Base-by-base conservation (phyloP, 2,329 filamentous ascomycete species). In the Rachicladosporium sp. region DNA sequence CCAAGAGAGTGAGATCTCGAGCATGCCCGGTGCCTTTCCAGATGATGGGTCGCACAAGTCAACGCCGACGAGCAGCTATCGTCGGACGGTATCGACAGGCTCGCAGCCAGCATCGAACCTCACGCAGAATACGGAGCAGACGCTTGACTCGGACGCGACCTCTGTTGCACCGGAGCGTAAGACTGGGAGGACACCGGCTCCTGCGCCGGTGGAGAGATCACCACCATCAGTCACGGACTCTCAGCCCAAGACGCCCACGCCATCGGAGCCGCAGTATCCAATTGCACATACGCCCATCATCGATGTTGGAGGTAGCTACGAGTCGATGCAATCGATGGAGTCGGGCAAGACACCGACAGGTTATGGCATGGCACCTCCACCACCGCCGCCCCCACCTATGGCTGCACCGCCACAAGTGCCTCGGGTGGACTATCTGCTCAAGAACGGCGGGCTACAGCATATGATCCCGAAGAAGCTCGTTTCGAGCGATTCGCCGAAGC, bases 391-490 rank as follows among this genome's bases (percentile, higher is more conserved):
- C 1, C 78, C 82, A 1, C 74, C 86, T 6, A 73, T 78, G 49
- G 66, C 78, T 37, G 49, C 71, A 31, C 69, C 74, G 29, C 69
- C 80, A 33, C 78, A 86, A 31, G 72, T 79, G 9, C 89, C 89
- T 1, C 76, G 84, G 44, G 87, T 96, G 11, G 89, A 96, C 57
- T 96, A 96, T 57, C 69, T 96, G 11, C 71, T 95, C 40, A 85
- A 91, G 52, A 81, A 95, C 58, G 89, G 89, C 31, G 89, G 89
- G 1, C 65, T 96, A 11, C 61, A 77, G 13, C 73, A 81, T 34
- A 68, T 77, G 1, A 73, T 91, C 0, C 78, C 87, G 1, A 83
- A 80, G 50, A 76, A 77, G 43, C 76, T 95, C 38, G 66, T 94
- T 6, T 71, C 78, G 33, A 66, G 75, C 41, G 80, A 75, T 29